These are phyloP conservation scores for Kluyveromyces marxianus DNA, from an alignment of 1,139 yeast species.

Conservation along the genomic window DNA sequence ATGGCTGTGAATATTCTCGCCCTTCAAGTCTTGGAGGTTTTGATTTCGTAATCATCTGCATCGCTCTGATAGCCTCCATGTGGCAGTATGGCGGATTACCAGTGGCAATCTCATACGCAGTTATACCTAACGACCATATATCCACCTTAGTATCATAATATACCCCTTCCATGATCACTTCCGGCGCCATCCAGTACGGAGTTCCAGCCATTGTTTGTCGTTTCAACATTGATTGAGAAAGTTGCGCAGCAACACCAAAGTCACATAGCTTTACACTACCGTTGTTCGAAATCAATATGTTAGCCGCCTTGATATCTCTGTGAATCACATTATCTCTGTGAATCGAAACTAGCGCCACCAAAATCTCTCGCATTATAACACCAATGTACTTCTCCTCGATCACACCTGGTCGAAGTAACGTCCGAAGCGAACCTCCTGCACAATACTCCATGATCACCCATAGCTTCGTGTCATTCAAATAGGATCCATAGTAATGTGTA, in stretches of 20 bases:
- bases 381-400: conserved; percentile 81
- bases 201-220: conserved; percentile 98
- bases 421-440: conserved; percentile 92
- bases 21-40: conserved; percentile 96
- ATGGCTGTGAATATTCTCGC: conserved; percentile 60
- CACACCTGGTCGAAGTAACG: conserved; percentile 79
- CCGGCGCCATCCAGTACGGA: conserved; percentile 99
- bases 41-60: conserved; percentile 86
- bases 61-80: conserved; percentile 89
- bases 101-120: conserved; percentile 88
- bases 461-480: conserved; percentile 74
- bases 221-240: conserved; percentile 67
- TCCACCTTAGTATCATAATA: conserved; percentile 81
- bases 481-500: conserved; percentile 87
- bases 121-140: conserved; percentile 91
- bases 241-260: conserved; percentile 95
- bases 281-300: conserved; percentile 78
- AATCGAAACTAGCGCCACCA: conserved; percentile 70
- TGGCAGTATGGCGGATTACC: conserved; percentile 98
- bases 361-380: conserved; percentile 71
- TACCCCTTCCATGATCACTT: conserved; percentile 90
- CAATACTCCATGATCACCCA: conserved; percentile 99
- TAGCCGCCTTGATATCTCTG: conserved; percentile 94
- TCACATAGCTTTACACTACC: conserved; percentile 92
- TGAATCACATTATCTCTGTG: conserved; percentile 91